Base-by-base conservation (phyloP, 768 basidiomycete genomes). In the Wakefieldia striispora region DNA sequence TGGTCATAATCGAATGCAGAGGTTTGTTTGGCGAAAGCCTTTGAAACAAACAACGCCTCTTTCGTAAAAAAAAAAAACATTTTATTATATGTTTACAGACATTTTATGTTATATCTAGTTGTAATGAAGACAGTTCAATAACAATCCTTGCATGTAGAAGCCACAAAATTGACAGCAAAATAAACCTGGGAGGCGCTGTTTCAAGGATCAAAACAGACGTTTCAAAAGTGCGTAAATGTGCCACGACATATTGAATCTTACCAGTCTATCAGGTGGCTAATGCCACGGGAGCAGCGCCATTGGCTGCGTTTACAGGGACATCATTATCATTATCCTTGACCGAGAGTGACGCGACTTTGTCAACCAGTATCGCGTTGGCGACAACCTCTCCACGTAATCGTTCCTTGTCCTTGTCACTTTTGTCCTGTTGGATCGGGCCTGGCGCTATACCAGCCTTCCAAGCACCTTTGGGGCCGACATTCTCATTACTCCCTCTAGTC, bases 1-100 rank as follows among this genome's bases (percentile, higher is more conserved):
- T 74, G 23, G 83, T 78, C 59, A 84, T 74, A 79, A 50, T 43
- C 3, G 74, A 53, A 83, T 68, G 61, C 76, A 55, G n/a, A 23
- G 2, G 9, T 11, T 51, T 70, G 53, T 72, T 72, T 68, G 65
- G 59, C 66, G 63, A 66, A 23, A 43, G 54, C 70, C 51, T 70
- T 43, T 19, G 58, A 68, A 63, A 63, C 45, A 58, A 54, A 57
- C 55, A 62, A 33, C 27, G 50, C 37, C 17, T 14, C 9, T 35
- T 17, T 5, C 40, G n/a, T n/a, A n/a, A n/a, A n/a, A n/a, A n/a
- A n/a, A 53, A 56, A 29, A 57, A 57, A 45, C 39, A 14, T 3
- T 54, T 51, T 56, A 70, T 67, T 70, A 69, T 61, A 67, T 67
- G 59, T 67, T 62, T 68, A 68, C 66, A 66, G 48, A 68, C 68